Evolutionary conservation across 352 stramenopile species (phyloP).

Genomic region (Pythium volutum): DNA sequence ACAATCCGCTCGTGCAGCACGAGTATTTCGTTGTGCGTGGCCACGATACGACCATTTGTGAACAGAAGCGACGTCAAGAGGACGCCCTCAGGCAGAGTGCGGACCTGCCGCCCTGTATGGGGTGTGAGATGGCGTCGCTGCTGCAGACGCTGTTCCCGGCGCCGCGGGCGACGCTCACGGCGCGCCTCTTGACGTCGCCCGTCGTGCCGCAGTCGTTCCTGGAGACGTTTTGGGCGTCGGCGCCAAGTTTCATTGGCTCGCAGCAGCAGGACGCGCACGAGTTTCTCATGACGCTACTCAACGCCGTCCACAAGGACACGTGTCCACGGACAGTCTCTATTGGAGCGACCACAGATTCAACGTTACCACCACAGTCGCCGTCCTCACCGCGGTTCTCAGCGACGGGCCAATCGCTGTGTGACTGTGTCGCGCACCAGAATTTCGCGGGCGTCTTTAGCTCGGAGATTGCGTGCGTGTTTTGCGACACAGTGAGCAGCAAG

Average conservation of each 20-base stretch:
- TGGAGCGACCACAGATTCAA: neutral
- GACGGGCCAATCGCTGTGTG: constrained; percentile 53
- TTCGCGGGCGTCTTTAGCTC: constrained; percentile 65
- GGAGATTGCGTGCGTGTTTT: constrained; percentile 54
- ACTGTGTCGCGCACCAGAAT: constrained; percentile 70
- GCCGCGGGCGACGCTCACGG: constrained; percentile 22
- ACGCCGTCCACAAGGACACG: constrained; percentile 59
- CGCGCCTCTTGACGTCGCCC: constrained; percentile 30
- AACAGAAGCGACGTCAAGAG: constrained; percentile 40
- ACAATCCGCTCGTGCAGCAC: constrained; percentile 70
- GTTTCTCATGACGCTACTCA: constrained; percentile 62
- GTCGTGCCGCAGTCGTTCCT: constrained; percentile 61
- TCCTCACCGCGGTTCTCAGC: constrained; percentile 58
- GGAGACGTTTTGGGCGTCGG: constrained; percentile 56
- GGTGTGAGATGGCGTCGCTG: constrained; percentile 45
- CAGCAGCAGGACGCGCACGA: constrained; percentile 80
- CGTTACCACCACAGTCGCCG: neutral
- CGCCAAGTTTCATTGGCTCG: constrained; percentile 48
- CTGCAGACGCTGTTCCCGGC: constrained; percentile 29
- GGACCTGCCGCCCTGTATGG: constrained; percentile 34
- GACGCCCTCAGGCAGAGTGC: neutral
- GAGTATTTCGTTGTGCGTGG: constrained; percentile 63
- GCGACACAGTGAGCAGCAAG: constrained; percentile 45
- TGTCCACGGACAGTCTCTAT: constrained; percentile 27
- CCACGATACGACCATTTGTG: constrained; percentile 62